A percentile compares a stretch with the other conserved stretches of the same genome.
phyloP scores from a whole-genome alignment of 2,329 filamentous ascomycete species.

The Verticillium isaacii region DNA sequence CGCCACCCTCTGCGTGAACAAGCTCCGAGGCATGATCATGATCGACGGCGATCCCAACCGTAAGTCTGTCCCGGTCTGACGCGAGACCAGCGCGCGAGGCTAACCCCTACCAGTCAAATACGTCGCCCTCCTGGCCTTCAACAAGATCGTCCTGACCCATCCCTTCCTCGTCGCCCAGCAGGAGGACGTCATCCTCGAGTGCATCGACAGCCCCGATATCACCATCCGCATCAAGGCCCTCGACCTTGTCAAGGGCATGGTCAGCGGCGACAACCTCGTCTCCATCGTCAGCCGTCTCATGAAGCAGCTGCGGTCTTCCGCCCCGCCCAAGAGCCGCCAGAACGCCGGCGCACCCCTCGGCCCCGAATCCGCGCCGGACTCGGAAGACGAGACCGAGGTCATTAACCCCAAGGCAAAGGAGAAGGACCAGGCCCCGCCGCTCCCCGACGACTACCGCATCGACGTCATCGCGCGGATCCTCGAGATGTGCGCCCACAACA shows the following conservation, averaged over 20 bases:
- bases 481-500: conserved; percentile 84
- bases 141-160: conserved; percentile 87
- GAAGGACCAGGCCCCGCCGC: conserved; percentile 45
- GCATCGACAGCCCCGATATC: conserved; percentile 92
- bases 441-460: conserved; percentile 81
- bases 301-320: conserved; percentile 71
- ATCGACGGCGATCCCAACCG: conserved; percentile 90
- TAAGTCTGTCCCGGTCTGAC: conserved; percentile 39
- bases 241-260: conserved; percentile 90
- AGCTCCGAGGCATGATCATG: conserved; percentile 89
- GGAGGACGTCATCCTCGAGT: conserved; percentile 93
- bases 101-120: conserved; percentile 68
- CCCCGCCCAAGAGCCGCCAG: conserved; percentile 43
- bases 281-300: conserved; percentile 82
- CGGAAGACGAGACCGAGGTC: conserved; percentile 47
- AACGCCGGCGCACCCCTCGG: conserved; percentile 38
- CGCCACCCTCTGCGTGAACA: conserved; percentile 84
- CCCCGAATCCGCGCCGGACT: conserved; percentile 33
- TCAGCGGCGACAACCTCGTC: conserved; percentile 79
- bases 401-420: conserved; percentile 27
- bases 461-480: conserved; percentile 81
- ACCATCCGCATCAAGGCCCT: conserved; percentile 91
- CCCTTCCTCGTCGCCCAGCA: conserved; percentile 85
- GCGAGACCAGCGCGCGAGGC: background rate
- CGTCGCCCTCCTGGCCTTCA: conserved; percentile 90